Conservation (phyloP, 768 basidiomycete species). For the Pisolithus marmoratus region DNA sequence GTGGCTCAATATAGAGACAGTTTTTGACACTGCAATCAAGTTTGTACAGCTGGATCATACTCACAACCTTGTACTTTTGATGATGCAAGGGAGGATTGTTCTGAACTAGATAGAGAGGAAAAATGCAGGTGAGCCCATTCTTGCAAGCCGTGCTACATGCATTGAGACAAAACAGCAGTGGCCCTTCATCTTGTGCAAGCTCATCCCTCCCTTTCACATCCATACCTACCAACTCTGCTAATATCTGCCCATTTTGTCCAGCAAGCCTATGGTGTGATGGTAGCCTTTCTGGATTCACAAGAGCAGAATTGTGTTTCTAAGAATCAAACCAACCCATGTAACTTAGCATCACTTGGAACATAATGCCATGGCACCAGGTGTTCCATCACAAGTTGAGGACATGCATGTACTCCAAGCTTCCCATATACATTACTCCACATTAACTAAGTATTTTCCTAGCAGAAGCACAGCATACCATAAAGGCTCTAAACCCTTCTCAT, state of each 20-base stretch:
- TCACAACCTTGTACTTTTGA: neutral
- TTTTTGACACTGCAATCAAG: neutral
- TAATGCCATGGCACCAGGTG: neutral
- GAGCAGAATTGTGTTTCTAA: neutral
- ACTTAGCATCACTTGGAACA: constrained; percentile 1
- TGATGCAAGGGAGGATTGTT: neutral
- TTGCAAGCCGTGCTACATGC: neutral
- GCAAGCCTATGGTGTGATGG: neutral
- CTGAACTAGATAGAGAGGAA: neutral
- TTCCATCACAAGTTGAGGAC: neutral
- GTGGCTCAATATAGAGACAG: neutral
- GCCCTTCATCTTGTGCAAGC: no score
- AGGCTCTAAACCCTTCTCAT: neutral
- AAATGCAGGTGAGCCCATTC: neutral
- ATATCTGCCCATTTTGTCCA: no score
- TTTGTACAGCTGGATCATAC: neutral
- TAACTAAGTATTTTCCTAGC: neutral
- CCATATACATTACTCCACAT: neutral
- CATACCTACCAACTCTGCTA: no score
- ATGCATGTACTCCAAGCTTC: neutral
- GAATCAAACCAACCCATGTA: neutral
- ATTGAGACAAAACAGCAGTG: neutral
- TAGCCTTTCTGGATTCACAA: neutral
- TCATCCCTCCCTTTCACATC: no score
- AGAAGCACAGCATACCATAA: neutral